Evolutionary conservation across 352 stramenopile species (phyloP).

Genomic region (Globisporangium takayamanum): DNA sequence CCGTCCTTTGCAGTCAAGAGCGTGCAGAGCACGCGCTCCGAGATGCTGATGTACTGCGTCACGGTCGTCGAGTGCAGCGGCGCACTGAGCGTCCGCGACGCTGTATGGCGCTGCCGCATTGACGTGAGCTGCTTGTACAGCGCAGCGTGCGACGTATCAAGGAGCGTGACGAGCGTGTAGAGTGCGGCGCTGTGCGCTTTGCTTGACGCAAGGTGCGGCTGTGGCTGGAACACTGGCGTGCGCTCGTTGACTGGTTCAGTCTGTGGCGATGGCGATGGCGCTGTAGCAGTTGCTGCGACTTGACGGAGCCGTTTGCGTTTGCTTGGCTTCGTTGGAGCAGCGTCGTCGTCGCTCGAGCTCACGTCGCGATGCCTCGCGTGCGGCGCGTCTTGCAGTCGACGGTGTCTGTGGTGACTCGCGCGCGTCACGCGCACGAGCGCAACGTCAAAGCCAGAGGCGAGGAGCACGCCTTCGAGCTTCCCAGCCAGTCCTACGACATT

Average conservation of each 20-base stretch:
- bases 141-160: conserved; percentile 33
- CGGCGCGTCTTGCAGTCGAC: not conserved
- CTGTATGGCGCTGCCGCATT: not conserved
- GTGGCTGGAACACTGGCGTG: not conserved
- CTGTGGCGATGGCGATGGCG: not conserved
- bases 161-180: conserved; percentile 22
- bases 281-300: not conserved
- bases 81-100: not conserved
- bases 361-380: not conserved
- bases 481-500: conserved; percentile 24
- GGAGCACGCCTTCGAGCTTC: conserved; percentile 35
- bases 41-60: conserved; percentile 4
- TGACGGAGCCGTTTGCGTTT: conserved; percentile 15
- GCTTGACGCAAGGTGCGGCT: conserved; percentile 30
- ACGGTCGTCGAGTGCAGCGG: not conserved
- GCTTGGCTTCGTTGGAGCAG: conserved; percentile 3
- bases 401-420: not conserved
- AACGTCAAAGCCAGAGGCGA: conserved; percentile 29
- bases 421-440: not conserved
- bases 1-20: conserved; percentile 28
- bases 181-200: conserved; percentile 28
- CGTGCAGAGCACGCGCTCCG: conserved; percentile 10
- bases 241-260: not conserved
- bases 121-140: conserved; percentile 17
- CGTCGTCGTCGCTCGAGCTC: not conserved